These are phyloP conservation scores for Cyberlindnera maclurae DNA, from an alignment of 805 yeast species.

Conservation along the genomic window DNA sequence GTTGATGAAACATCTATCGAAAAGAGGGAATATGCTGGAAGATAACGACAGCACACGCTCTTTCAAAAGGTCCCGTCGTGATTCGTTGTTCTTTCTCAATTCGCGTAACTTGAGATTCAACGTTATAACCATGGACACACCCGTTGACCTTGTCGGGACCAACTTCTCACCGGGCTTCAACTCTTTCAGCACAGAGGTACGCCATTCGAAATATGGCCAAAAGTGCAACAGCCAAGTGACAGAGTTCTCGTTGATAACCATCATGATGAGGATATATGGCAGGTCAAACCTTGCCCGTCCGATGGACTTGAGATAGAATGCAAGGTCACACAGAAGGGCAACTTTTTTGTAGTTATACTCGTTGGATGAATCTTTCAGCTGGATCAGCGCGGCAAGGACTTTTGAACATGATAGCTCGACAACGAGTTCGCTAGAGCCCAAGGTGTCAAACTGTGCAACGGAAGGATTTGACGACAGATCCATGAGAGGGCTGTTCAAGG, in stretches of 20 bases:
- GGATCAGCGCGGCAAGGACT: slow-evolving; percentile 8
- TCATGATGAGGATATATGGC: slow-evolving; percentile 8
- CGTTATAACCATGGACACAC: slow-evolving; percentile 8
- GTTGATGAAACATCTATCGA: slow-evolving; percentile 10
- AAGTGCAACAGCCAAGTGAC: slow-evolving; percentile 15
- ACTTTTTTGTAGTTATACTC: slow-evolving; percentile 10
- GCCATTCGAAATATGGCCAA: slow-evolving; percentile 16
- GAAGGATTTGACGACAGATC: not conserved
- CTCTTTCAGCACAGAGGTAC: slow-evolving; percentile 5
- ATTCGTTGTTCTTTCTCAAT: slow-evolving; percentile 12
- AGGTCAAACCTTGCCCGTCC: slow-evolving; percentile 8
- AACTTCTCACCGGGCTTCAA: slow-evolving; percentile 2
- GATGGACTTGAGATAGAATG: slow-evolving; percentile 8
- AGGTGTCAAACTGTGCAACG: no score
- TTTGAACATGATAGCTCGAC: slow-evolving; percentile 9
- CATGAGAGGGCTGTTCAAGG: not conserved
- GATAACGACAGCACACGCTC: slow-evolving; percentile 13
- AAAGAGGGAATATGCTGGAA: slow-evolving; percentile 10
- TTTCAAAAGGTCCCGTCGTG: slow-evolving; percentile 14
- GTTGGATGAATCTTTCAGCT: slow-evolving; percentile 8
- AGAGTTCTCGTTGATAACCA: slow-evolving; percentile 6
- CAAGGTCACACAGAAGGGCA: slow-evolving; percentile 16
- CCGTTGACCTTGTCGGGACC: slow-evolving; percentile 10
- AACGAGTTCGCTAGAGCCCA: not conserved
- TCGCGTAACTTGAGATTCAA: slow-evolving; percentile 12